A percentile compares a stretch with the other conserved stretches of the same genome.
phyloP scores from a whole-genome alignment of 768 basidiomycete genomes.

The Rubroboletus pulcherrimus region DNA sequence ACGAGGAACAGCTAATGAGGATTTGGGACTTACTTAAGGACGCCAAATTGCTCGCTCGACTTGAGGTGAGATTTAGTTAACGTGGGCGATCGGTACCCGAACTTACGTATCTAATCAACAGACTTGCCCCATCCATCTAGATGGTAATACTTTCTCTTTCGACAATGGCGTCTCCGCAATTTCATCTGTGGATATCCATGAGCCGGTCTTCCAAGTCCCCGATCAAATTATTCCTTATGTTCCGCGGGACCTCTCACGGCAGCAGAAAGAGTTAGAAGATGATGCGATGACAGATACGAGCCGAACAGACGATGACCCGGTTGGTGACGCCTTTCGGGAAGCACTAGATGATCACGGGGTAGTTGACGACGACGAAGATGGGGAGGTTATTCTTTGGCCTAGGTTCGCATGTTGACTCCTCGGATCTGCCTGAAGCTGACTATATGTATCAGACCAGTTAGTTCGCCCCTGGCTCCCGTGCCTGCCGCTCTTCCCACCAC shows the following conservation, averaged over 20 bases:
- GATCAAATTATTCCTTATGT: slow-evolving; percentile 17
- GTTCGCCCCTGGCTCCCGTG: slow-evolving; percentile 15
- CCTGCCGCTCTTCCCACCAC: slow-evolving; percentile 19
- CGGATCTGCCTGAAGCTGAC: slow-evolving; percentile 5
- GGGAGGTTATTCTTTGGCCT: slow-evolving; percentile 74
- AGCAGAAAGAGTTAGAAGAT: slow-evolving; percentile 41
- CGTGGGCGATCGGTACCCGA: slow-evolving; percentile 3
- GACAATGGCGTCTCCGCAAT: slow-evolving; percentile 2
- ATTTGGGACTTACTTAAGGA: slow-evolving; percentile 82
- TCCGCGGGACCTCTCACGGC: neutral
- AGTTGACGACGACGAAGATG: slow-evolving; percentile 48
- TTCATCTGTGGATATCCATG: slow-evolving; percentile 4
- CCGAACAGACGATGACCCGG: slow-evolving; percentile 71
- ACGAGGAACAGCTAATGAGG: slow-evolving; percentile 94
- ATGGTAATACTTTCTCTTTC: slow-evolving; percentile 22
- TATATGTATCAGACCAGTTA: slow-evolving; percentile 12
- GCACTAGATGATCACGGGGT: slow-evolving; percentile 36
- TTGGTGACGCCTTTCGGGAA: slow-evolving; percentile 62
- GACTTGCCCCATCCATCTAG: slow-evolving; percentile 25
- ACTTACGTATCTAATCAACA: slow-evolving; percentile 17
- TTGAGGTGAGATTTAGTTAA: slow-evolving; percentile 45
- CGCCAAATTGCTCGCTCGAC: slow-evolving; percentile 53
- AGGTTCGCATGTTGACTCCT: slow-evolving; percentile 36
- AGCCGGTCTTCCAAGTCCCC: neutral
- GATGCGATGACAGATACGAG: slow-evolving; percentile 65